Conservation (phyloP, 192 early-diverging fungal genomes). For the Rhizophagus prolifer region DNA sequence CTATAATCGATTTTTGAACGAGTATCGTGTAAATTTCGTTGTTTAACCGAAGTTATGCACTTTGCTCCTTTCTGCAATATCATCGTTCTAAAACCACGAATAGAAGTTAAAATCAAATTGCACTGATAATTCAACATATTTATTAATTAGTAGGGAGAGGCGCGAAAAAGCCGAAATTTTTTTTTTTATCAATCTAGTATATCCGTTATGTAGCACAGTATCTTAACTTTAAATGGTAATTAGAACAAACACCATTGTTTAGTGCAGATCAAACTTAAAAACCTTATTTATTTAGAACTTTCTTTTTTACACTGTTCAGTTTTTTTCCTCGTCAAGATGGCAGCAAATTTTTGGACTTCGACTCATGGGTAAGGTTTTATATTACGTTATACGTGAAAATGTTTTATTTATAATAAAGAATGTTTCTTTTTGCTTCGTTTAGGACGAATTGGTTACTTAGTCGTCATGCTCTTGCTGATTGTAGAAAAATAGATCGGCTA, state of each 20-base stretch:
- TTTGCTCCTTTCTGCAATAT: neutral
- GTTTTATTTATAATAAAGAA: neutral
- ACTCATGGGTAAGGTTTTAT: constrained; percentile 54
- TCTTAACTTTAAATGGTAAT: too few species aligned
- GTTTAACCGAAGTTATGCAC: neutral
- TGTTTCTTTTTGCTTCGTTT: neutral
- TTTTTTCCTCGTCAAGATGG: constrained; percentile 42
- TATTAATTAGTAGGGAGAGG: neutral
- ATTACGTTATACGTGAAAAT: neutral
- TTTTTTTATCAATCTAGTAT: neutral
- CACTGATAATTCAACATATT: neutral
- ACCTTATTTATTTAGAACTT: too few species aligned
- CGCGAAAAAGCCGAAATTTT: too few species aligned
- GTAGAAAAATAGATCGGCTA: constrained; percentile 55
- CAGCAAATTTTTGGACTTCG: constrained; percentile 75
- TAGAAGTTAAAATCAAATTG: neutral
- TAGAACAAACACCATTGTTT: too few species aligned
- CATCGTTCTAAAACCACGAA: neutral
- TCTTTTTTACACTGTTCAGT: too few species aligned
- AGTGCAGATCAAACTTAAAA: too few species aligned
- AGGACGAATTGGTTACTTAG: constrained; percentile 58
- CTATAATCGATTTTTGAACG: neutral
- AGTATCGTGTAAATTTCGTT: neutral
- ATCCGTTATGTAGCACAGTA: too few species aligned
- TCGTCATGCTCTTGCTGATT: constrained; percentile 47